Conservation (phyloP, 2,329 filamentous ascomycete species). For the Aquanectria penicillioides region DNA sequence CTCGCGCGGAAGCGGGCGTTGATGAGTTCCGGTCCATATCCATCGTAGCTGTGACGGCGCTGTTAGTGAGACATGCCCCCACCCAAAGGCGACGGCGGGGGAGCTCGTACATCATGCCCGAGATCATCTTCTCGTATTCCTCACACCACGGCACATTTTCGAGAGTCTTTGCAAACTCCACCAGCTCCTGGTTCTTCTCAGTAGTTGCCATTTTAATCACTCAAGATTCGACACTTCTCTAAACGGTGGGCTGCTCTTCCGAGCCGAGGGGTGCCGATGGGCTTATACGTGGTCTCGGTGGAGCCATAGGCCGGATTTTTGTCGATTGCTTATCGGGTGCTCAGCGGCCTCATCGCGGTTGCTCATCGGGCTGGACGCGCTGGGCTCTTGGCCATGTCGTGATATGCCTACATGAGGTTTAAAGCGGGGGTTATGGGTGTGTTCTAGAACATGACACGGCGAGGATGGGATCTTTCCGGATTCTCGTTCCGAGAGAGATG, state of each 20-base stretch:
- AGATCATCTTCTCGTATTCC: constrained; percentile 41
- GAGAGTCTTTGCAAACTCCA: constrained; percentile 35
- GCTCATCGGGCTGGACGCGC: neutral
- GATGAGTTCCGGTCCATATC: constrained; percentile 58
- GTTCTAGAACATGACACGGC: too few species aligned
- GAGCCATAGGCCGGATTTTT: neutral
- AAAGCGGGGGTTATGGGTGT: neutral
- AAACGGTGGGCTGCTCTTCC: neutral
- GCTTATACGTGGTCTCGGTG: neutral
- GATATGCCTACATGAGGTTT: neutral
- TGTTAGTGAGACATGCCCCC: neutral
- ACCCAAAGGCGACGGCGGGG: neutral
- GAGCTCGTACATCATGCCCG: constrained; percentile 37
- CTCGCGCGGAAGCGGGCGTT: constrained; percentile 63
- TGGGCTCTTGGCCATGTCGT: neutral
- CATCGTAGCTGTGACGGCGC: constrained; percentile 57
- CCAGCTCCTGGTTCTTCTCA: constrained; percentile 30
- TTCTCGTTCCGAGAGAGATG: too few species aligned
- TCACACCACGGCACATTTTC: constrained; percentile 35
- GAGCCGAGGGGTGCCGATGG: neutral
- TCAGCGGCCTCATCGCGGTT: neutral
- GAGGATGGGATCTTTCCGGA: too few species aligned
- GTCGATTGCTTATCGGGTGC: neutral
- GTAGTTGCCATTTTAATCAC: constrained; percentile 31
- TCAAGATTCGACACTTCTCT: neutral